These are phyloP conservation scores for Arthrobotrys musiformis DNA, from an alignment of 2,329 filamentous ascomycete species.

Conservation along the genomic window DNA sequence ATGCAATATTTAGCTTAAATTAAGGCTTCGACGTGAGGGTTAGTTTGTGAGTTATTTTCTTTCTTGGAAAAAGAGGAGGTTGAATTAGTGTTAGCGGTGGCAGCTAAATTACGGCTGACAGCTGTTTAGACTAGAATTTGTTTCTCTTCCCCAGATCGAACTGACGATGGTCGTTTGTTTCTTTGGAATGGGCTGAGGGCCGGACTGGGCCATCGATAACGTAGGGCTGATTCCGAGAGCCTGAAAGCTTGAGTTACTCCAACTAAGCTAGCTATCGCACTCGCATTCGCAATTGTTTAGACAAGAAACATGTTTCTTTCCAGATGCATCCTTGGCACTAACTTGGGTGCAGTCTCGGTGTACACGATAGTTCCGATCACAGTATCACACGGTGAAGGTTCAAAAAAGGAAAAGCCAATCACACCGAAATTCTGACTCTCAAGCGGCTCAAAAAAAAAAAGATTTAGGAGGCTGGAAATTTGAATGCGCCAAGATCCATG, in stretches of 20 bases:
- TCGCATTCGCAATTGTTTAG: no score
- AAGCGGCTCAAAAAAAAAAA: slow-evolving; percentile 13
- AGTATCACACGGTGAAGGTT: neutral
- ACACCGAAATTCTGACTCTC: neutral
- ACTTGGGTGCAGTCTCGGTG: neutral
- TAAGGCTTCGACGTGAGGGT: neutral
- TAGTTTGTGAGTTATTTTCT: no score
- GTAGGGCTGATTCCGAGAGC: slow-evolving; percentile 6
- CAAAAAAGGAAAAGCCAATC: no score
- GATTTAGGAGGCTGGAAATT: slow-evolving; percentile 24
- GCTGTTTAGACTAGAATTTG: no score
- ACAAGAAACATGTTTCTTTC: neutral
- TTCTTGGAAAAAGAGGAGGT: no score
- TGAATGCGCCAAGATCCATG: slow-evolving; percentile 11
- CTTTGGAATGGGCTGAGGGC: slow-evolving; percentile 9
- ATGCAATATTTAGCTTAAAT: neutral
- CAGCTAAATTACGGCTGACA: slow-evolving; percentile 11
- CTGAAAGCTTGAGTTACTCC: neutral
- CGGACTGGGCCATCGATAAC: neutral
- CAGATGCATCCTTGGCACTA: neutral
- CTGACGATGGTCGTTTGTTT: no score
- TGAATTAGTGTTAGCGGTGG: slow-evolving; percentile 3
- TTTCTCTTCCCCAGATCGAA: neutral
- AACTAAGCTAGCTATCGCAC: no score
- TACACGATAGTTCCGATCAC: neutral